Percentiles rank a stretch among this genome's conserved stretches.
These are phyloP conservation scores for Trichoderma harzianum DNA, from an alignment of 2,329 filamentous ascomycete species.

Conservation along the genomic window DNA sequence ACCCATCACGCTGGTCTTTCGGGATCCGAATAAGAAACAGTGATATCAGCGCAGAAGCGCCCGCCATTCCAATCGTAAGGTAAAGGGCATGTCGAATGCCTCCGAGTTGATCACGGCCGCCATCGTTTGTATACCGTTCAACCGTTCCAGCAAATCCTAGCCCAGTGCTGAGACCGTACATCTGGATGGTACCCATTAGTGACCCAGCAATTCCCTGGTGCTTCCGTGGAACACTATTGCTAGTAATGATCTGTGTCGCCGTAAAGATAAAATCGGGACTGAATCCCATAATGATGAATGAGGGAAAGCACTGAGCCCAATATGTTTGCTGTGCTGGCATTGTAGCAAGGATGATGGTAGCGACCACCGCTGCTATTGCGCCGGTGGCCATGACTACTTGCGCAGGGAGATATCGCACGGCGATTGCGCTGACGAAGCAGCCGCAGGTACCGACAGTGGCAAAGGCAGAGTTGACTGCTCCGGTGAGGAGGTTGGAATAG, in stretches of 20 bases:
- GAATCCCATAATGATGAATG: slow-evolving; percentile 31
- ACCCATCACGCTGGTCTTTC: slow-evolving; percentile 38
- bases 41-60: slow-evolving; percentile 33
- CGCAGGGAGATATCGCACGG: slow-evolving; percentile 45
- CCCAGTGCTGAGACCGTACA: slow-evolving; percentile 32
- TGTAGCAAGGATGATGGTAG: slow-evolving; percentile 33
- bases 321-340: slow-evolving; percentile 44
- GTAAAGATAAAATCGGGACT: slow-evolving; percentile 50
- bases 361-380: slow-evolving; percentile 25
- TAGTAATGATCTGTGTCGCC: slow-evolving; percentile 49
- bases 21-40: slow-evolving; percentile 39
- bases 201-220: slow-evolving; percentile 51
- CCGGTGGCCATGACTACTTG: slow-evolving; percentile 48
- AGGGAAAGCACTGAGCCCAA: slow-evolving; percentile 40
- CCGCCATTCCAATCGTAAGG: slow-evolving; percentile 37
- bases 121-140: slow-evolving; percentile 26
- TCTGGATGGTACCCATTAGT: slow-evolving; percentile 41
- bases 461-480: slow-evolving; percentile 38
- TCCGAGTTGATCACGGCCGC: slow-evolving; percentile 21
- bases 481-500: slow-evolving; percentile 39
- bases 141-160: slow-evolving; percentile 35
- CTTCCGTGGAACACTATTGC: slow-evolving; percentile 45
- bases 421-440: slow-evolving; percentile 39
- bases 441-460: slow-evolving; percentile 37
- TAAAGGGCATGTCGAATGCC: slow-evolving; percentile 41